Evolutionary conservation across 495 filamentous ascomycete genomes (phyloP).

Genomic region (Emericellopsis terricola): DNA sequence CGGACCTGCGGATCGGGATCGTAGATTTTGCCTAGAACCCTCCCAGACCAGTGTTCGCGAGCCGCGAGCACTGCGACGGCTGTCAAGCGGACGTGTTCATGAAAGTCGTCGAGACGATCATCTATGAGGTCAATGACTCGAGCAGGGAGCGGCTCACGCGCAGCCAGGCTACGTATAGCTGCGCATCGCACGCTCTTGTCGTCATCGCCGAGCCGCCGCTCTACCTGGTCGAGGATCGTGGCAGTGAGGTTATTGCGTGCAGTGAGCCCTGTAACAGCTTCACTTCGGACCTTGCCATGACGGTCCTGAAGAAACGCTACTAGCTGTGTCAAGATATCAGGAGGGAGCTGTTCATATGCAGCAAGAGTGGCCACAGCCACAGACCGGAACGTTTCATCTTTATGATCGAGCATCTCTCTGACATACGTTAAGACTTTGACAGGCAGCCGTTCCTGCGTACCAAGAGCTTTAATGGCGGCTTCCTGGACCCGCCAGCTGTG

Average conservation of each 20-base stretch:
- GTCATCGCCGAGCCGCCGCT: conserved; percentile 2
- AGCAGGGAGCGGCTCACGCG: no score
- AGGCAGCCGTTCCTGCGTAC: not conserved
- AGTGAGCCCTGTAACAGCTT: conserved; percentile 3
- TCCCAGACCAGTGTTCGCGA: no score
- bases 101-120: no score
- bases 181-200: conserved; percentile 1
- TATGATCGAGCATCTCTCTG: not conserved
- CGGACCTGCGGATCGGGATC: no score
- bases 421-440: not conserved
- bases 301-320: conserved; percentile 6
- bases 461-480: not conserved
- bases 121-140: no score
- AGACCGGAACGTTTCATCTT: not conserved
- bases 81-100: no score
- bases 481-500: not conserved
- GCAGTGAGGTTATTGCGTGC: conserved; percentile 1
- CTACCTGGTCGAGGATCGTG: conserved; percentile 3
- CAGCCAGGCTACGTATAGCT: no score
- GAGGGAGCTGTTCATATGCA: not conserved
- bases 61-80: no score
- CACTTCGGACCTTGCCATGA: conserved; percentile 1
- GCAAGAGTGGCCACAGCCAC: not conserved
- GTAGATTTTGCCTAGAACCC: no score
- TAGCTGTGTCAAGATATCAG: conserved; percentile 2